phyloP scores from a whole-genome alignment of 1,284 basidiomycete genomes.

The Chalciporus sp. region DNA sequence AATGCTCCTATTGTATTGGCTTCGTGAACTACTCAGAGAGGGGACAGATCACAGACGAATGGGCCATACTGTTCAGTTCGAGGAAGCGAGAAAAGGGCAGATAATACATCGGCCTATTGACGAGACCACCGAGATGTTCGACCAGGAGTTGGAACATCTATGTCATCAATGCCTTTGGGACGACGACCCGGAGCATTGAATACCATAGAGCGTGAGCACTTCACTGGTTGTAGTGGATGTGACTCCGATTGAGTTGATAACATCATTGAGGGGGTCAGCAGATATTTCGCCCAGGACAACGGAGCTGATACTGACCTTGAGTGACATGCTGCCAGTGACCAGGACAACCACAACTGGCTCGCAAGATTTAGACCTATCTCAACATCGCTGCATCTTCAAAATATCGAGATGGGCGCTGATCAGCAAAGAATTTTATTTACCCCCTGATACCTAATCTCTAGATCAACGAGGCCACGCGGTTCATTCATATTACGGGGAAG shows the following conservation, averaged over 20 bases:
- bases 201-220: not conserved
- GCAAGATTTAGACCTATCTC: no score
- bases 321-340: no score
- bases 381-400: no score
- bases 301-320: no score
- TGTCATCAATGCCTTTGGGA: slow-evolving; percentile 43
- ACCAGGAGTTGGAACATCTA: slow-evolving; percentile 54
- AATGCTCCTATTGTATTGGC: slow-evolving; percentile 3
- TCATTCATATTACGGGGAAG: no score
- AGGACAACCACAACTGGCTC: no score
- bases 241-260: not conserved
- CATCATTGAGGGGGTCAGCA: not conserved
- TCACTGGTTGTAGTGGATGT: not conserved
- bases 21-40: slow-evolving; percentile 16
- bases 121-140: slow-evolving; percentile 44
- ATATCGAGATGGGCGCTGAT: no score
- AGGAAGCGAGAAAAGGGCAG: slow-evolving; percentile 51
- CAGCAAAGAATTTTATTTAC: no score
- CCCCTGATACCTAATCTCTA: no score
- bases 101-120: slow-evolving; percentile 48
- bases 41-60: slow-evolving; percentile 10
- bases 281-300: no score
- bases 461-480: no score
- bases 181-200: slow-evolving; percentile 48
- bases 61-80: slow-evolving; percentile 19